A percentile compares a stretch with the other conserved stretches of the same genome.
Conservation (phyloP, 495 filamentous ascomycete genomes). For the Halenospora varia region DNA sequence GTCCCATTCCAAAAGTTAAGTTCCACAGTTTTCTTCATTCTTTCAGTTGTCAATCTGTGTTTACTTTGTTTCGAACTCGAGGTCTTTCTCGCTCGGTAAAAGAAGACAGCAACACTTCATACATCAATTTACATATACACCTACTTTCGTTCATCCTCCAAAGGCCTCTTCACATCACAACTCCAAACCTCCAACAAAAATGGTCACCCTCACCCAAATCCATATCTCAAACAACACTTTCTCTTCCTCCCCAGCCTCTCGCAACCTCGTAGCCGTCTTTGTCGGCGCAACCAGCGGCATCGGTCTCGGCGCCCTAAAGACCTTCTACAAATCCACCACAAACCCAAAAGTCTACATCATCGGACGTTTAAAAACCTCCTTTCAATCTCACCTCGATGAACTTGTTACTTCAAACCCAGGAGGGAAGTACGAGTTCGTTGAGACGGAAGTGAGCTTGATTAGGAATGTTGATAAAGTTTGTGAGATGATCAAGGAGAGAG, state of each 20-base stretch:
- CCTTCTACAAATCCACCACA: slow-evolving; percentile 24
- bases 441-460: slow-evolving; percentile 27
- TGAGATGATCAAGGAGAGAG: slow-evolving; percentile 23
- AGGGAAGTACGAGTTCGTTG: slow-evolving; percentile 22
- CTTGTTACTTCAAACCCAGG: slow-evolving; percentile 15
- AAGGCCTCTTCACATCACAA: too few species aligned
- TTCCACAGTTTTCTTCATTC: too few species aligned
- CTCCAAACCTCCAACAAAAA: slow-evolving; percentile 10
- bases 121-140: too few species aligned
- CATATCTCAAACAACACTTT: slow-evolving; percentile 21
- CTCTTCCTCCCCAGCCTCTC: slow-evolving; percentile 3
- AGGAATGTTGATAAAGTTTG: slow-evolving; percentile 26
- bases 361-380: slow-evolving; percentile 35
- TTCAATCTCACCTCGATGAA: slow-evolving; percentile 33
- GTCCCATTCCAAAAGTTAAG: too few species aligned
- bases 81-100: too few species aligned
- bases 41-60: too few species aligned
- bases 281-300: slow-evolving; percentile 44
- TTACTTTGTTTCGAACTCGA: too few species aligned
- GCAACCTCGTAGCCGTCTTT: slow-evolving; percentile 18
- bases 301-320: slow-evolving; percentile 34
- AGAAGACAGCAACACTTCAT: too few species aligned
- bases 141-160: too few species aligned
- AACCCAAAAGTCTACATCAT: slow-evolving; percentile 34
- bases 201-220: slow-evolving; percentile 22